These are phyloP conservation scores for Diplodia intermedia DNA, from an alignment of 2,329 filamentous ascomycete species.

Conservation along the genomic window DNA sequence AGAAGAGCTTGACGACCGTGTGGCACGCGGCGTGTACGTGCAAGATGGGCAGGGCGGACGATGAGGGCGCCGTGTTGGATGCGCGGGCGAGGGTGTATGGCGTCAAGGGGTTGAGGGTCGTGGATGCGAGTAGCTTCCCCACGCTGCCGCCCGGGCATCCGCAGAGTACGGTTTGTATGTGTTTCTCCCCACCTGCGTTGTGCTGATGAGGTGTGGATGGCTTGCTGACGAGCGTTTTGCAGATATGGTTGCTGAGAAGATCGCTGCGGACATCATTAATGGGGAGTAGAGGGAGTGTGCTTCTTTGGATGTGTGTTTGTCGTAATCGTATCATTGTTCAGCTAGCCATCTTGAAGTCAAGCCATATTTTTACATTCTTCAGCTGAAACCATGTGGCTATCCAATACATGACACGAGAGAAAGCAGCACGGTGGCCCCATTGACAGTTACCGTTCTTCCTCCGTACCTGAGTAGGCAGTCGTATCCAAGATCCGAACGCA, in stretches of 20 bases:
- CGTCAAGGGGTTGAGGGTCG: constrained; percentile 48
- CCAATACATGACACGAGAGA: too few species aligned
- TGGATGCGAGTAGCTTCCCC: constrained; percentile 46
- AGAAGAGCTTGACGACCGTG: constrained; percentile 39
- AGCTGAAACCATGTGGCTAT: too few species aligned
- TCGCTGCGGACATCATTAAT: constrained; percentile 31
- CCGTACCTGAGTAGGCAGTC: too few species aligned
- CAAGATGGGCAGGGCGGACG: constrained; percentile 47
- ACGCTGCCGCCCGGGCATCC: constrained; percentile 45
- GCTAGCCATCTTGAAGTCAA: too few species aligned
- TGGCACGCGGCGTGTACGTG: constrained; percentile 49
- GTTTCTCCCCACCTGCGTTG: too few species aligned
- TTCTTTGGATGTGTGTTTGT: too few species aligned
- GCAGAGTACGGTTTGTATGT: constrained; percentile 11
- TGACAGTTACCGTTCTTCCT: too few species aligned
- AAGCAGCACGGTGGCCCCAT: too few species aligned
- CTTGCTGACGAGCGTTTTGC: background rate
- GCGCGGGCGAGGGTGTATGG: constrained; percentile 47
- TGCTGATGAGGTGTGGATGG: background rate
- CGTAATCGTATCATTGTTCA: too few species aligned
- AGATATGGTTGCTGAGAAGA: constrained; percentile 34
- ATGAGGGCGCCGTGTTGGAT: constrained; percentile 49
- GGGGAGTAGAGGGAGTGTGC: background rate
- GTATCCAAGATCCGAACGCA: too few species aligned
- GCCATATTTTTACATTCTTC: too few species aligned